A percentile compares a stretch with the other conserved stretches of the same genome.
Evolutionary conservation across 139 green algal genomes (phyloP).

Genomic region (Cymbomonas tetramitiformis): DNA sequence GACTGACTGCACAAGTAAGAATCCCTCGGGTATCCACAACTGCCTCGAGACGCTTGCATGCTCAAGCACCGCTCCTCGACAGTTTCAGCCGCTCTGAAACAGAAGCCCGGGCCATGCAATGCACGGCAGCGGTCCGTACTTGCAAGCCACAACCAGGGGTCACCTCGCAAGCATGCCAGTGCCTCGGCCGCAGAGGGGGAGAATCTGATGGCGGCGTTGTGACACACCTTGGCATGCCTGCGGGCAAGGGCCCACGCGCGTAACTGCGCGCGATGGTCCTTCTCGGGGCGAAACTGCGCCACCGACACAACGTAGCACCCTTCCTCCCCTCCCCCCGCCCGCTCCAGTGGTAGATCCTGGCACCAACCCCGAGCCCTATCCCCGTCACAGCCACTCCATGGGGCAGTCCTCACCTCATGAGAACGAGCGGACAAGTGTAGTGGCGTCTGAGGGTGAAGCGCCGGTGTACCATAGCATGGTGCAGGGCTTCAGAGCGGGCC

Average conservation of each 20-base stretch:
- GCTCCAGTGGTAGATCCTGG: conserved; percentile 43
- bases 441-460: too few species aligned
- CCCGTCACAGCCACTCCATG: conserved; percentile 22
- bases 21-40: too few species aligned
- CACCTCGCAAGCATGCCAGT: too few species aligned
- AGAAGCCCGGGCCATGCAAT: too few species aligned
- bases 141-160: too few species aligned
- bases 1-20: too few species aligned
- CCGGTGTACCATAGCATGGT: too few species aligned
- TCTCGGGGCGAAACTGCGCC: conserved; percentile 86
- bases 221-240: background rate
- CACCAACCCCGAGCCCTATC: background rate
- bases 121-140: too few species aligned
- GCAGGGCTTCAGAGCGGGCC: too few species aligned
- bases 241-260: background rate
- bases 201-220: background rate
- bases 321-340: conserved; percentile 31
- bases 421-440: background rate
- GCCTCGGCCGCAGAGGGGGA: conserved; percentile 4
- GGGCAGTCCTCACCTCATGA: background rate
- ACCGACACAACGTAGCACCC: conserved; percentile 64
- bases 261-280: conserved; percentile 38
- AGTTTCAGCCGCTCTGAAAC: too few species aligned
- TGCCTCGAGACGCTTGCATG: too few species aligned
- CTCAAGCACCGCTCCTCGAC: too few species aligned